These are phyloP conservation scores for Phyllosticta ampelicida DNA, from an alignment of 2,329 filamentous ascomycete species.

Conservation along the genomic window DNA sequence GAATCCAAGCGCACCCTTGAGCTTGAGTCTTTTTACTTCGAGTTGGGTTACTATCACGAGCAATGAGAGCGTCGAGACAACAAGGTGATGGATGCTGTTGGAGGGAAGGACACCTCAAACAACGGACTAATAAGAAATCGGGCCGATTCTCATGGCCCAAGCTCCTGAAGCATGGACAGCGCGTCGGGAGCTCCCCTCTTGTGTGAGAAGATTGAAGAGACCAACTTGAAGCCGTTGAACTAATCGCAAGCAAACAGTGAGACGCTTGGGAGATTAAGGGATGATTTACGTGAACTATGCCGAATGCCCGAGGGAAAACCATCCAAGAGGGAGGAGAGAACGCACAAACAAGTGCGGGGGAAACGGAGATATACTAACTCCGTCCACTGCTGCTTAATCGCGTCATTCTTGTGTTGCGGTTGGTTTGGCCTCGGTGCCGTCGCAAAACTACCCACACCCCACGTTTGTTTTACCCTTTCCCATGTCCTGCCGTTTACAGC, in stretches of 20 bases:
- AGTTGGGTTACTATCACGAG: no score
- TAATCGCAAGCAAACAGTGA: not conserved
- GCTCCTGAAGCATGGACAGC: no score
- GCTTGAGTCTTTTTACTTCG: no score
- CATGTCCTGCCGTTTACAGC: not conserved
- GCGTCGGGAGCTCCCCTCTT: no score
- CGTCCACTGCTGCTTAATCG: not conserved
- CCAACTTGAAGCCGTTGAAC: not conserved
- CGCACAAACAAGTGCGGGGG: constrained; percentile 4
- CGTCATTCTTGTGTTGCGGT: not conserved
- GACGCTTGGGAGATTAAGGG: not conserved
- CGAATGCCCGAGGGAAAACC: not conserved
- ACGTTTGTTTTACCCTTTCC: not conserved
- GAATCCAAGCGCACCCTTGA: constrained; percentile 6
- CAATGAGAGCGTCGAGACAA: no score
- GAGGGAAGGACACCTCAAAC: no score
- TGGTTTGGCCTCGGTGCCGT: not conserved
- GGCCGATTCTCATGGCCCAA: no score
- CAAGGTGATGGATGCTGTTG: no score
- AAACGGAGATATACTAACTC: constrained; percentile 3
- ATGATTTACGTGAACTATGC: not conserved
- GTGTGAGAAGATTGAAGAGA: not conserved
- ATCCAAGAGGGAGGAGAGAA: not conserved
- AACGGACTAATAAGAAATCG: no score
- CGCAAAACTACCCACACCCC: not conserved